These are phyloP conservation scores for Gossypium sturtianum DNA, from an alignment of 345 rosid species.

Conservation along the genomic window DNA sequence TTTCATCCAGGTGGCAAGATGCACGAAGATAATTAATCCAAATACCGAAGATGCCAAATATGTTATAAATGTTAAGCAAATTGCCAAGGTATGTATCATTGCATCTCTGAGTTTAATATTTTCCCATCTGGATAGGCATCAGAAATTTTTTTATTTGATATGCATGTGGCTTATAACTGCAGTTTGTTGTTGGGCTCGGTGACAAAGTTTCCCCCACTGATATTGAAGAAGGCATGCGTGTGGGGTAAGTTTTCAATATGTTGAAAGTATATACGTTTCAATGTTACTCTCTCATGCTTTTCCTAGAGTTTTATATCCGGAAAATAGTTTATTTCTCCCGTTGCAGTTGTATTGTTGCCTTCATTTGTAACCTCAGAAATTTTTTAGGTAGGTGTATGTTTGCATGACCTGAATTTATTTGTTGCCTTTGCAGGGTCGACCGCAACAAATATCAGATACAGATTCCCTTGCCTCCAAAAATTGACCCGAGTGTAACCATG, in stretches of 20 bases:
- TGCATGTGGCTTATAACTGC: neutral
- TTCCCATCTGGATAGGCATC: neutral
- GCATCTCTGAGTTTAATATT: neutral
- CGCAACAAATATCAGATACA: slow-evolving; percentile 96
- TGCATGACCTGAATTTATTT: neutral
- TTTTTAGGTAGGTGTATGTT: neutral
- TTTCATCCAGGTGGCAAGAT: slow-evolving; percentile 69
- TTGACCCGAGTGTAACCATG: slow-evolving; percentile 99
- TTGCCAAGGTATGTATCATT: slow-evolving; percentile 63
- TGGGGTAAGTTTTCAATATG: neutral
- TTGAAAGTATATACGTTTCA: neutral
- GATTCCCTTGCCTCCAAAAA: slow-evolving; percentile 95
- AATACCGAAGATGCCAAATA: slow-evolving; percentile 96
- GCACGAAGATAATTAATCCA: slow-evolving; percentile 92
- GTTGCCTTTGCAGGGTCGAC: slow-evolving; percentile 61
- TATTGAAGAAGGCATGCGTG: neutral
- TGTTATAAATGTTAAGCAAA: slow-evolving; percentile 93
- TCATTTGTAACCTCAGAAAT: neutral
- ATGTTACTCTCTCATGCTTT: neutral
- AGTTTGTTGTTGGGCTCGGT: neutral
- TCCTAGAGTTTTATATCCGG: neutral
- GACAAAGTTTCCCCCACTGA: neutral
- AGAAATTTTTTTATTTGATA: neutral
- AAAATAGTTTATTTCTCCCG: neutral
- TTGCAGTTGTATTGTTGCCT: neutral